phyloP scores from a whole-genome alignment of 2,329 filamentous ascomycete genomes.

The Cercospora zeae-maydis region DNA sequence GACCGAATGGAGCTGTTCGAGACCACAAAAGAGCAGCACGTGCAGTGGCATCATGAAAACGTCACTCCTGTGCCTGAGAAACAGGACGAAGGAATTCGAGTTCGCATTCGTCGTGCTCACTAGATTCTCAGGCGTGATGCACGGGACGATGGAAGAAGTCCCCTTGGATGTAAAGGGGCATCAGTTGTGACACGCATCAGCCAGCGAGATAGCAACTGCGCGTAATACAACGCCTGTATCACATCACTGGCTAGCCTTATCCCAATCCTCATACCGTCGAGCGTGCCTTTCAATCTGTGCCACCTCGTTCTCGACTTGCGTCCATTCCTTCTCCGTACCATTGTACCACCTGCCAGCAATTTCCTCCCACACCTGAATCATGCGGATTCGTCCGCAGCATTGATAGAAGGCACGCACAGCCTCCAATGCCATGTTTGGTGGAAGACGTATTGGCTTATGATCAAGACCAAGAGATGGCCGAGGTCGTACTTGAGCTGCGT shows the following conservation, averaged over 20 bases:
- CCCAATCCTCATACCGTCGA: constrained; percentile 3
- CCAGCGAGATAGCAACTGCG: too few relatives aligned
- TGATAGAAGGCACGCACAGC: constrained; percentile 61
- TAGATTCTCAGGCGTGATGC: not conserved
- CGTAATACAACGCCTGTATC: not conserved
- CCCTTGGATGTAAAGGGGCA: too few relatives aligned
- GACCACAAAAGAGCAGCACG: too few relatives aligned
- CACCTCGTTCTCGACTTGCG: constrained; percentile 6
- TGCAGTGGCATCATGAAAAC: too few relatives aligned
- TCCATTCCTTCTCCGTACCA: constrained; percentile 1
- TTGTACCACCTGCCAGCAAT: constrained; percentile 39
- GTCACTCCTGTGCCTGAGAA: too few relatives aligned
- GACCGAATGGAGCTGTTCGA: too few relatives aligned
- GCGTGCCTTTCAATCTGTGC: constrained; percentile 8
- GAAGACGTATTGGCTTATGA: constrained; percentile 29
- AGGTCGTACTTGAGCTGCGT: not conserved
- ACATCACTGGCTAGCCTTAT: not conserved
- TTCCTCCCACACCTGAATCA: constrained; percentile 55
- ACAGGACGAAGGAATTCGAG: too few relatives aligned
- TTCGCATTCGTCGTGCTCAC: too few relatives aligned
- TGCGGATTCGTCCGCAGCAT: constrained; percentile 52
- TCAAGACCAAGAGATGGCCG: not conserved
- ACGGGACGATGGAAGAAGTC: too few relatives aligned
- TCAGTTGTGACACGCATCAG: too few relatives aligned
- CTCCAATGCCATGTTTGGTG: constrained; percentile 55